Percentiles rank a stretch among this genome's conserved stretches.
Evolutionary conservation across 2,329 filamentous ascomycete species (phyloP).

Genomic region (Penicillium capsulatum): DNA sequence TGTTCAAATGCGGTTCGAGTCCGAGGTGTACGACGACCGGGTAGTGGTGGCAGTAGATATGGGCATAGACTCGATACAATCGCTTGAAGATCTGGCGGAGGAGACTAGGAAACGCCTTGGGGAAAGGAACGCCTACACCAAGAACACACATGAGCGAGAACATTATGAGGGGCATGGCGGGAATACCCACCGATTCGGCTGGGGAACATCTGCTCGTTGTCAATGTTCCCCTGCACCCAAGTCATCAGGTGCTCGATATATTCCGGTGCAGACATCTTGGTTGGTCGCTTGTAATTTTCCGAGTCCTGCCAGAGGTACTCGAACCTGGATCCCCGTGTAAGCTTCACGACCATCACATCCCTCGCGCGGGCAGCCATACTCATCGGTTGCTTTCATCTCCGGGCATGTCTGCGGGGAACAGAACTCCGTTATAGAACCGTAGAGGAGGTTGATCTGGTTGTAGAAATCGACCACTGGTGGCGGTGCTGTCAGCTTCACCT

Average conservation of each 20-base stretch:
- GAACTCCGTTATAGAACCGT: slow-evolving; percentile 98
- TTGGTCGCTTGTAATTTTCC: slow-evolving; percentile 89
- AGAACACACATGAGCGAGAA: neutral
- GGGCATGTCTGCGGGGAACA: slow-evolving; percentile 96
- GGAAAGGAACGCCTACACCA: slow-evolving; percentile 75
- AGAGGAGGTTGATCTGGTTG: slow-evolving; percentile 98
- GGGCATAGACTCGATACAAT: slow-evolving; percentile 96
- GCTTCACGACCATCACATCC: neutral
- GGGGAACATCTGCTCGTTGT: slow-evolving; percentile 94
- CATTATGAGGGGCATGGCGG: too few species aligned
- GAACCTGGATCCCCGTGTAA: slow-evolving; percentile 56
- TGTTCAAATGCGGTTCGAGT: slow-evolving; percentile 95
- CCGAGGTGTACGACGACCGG: slow-evolving; percentile 92
- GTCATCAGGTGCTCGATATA: slow-evolving; percentile 98
- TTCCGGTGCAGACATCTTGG: slow-evolving; percentile 94
- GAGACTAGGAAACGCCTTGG: slow-evolving; percentile 81
- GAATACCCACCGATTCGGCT: slow-evolving; percentile 68
- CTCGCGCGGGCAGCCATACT: slow-evolving; percentile 55
- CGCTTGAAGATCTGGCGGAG: slow-evolving; percentile 98
- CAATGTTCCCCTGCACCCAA: slow-evolving; percentile 93
- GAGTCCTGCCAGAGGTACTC: slow-evolving; percentile 99
- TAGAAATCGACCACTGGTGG: slow-evolving; percentile 96
- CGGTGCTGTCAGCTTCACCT: neutral
- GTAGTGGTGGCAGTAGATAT: slow-evolving; percentile 99
- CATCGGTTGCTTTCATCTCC: slow-evolving; percentile 99